Evolutionary conservation across 2,329 filamentous ascomycete genomes (phyloP), one percentile per base, ranked within the genome.

Genomic region (Leptographium lundbergii): DNA sequence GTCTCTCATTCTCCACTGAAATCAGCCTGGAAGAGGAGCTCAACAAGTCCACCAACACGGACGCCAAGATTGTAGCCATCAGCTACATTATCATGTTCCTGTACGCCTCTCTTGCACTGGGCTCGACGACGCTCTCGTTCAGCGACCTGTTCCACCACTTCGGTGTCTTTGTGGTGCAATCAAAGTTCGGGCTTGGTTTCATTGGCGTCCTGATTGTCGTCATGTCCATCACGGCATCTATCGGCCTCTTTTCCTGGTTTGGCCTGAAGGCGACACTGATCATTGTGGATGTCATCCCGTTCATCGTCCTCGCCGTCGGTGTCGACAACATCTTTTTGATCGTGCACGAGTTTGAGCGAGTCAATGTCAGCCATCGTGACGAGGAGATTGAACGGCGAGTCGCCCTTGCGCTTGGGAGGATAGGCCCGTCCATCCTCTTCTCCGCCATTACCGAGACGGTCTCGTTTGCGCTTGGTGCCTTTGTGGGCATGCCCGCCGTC

Each of bases 271-370:
- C 92, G 17, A 99, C 94, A 0, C 77, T 99, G 64, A 99, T 99
- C 67, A 99, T 99, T 62, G 92, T 95, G 5, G 94, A 99, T 69
- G 94, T 99, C 62, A 99, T 99, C 64, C 94, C 94, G 0, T 99
- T 99, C 72, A 86, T 99, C 63, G 92, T 99, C 11, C 76, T 99
- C 24, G 94, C 94, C 14, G 91, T 99, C 32, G 94, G 94, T 53
- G 95, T 99, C 3, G 94, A 99, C 78, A 99, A 99, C 69, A 97
- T 99, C 67, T 99, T 99, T 74, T 77, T 99, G 59, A 96, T 99
- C 61, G 94, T 99, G 0, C 94, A 99, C 72, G 94, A 99, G 72
- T 95, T 99, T 61, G 94, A 99, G 69, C 82, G 94, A 34, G 88
- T 96, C 69, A 99, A 99, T 67, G 75, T 91, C 65, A 95, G 87